Base-by-base conservation (phyloP, 495 filamentous ascomycete species). In the Durotheca rogersii region DNA sequence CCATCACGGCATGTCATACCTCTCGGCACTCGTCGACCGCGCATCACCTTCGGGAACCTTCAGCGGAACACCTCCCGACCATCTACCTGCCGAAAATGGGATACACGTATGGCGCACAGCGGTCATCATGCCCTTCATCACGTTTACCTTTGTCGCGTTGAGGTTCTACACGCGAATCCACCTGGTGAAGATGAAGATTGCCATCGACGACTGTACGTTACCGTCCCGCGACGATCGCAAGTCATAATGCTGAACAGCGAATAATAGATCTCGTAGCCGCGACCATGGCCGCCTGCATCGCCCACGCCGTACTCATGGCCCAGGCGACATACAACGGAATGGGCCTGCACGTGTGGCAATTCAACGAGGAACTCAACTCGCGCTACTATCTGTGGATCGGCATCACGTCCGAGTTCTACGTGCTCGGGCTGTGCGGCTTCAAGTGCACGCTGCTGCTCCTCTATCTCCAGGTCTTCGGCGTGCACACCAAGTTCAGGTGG, bases 391-490 rank as follows among this genome's bases (percentile, higher is more conserved):
- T 61, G 15, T 72, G 68, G 68, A 59, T 67, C 29, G 61, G 55
- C 9, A 56, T 66, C 45, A 44, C 62, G 38, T 66, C 67, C 23
- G 51, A 61, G 30, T 51, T 70, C 16, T 71, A 72, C 40, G 56
- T 64, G 7, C 32, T 66, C 6, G 55, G 49, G 35, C 38, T 72
- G 20, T 31, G 58, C 12, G 68, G 68, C 18, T 72, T 70, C 47
- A 72, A 72, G 27, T 32, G 49, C 42, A 53, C 67, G 4, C 65
- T 72, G 4, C 47, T 69, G 7, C 15, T 71, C 10, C 41, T 70
- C n/a, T 72, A 72, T 43, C 53, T 67, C 4, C 67, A 68, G 23
- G 31, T 72, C 18, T 72, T 72, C 39, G 49, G 48, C 40, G 57
- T 71, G 11, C 58, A 67, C 40, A 47, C 39, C 2, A 46, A 12